A percentile compares a stretch with the other conserved stretches of the same genome.
phyloP scores from a whole-genome alignment of 129 eudicot species.

The Tanacetum coccineum region DNA sequence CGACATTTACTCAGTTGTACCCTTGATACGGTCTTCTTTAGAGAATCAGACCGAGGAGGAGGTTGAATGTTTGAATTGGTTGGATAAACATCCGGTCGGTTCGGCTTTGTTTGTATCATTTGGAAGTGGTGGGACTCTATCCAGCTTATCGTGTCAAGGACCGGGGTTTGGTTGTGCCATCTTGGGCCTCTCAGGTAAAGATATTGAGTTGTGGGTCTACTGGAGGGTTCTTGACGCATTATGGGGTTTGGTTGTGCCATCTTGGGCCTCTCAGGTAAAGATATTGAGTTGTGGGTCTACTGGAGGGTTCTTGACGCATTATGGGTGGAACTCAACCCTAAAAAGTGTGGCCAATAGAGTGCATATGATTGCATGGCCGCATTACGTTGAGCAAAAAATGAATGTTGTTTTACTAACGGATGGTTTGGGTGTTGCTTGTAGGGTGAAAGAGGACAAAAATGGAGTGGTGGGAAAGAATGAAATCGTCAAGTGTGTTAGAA shows the following conservation, averaged over 20 bases:
- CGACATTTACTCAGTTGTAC: slow-evolving; percentile 44
- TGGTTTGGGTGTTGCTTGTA: slow-evolving; percentile 22
- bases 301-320: too few relatives aligned
- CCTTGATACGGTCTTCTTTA: slow-evolving; percentile 32
- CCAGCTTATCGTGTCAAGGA: too few relatives aligned
- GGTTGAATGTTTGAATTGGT: slow-evolving; percentile 41
- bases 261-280: slow-evolving; percentile 30
- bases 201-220: slow-evolving; percentile 18
- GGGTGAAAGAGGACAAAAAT: slow-evolving; percentile 26
- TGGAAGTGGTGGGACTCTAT: slow-evolving; percentile 58
- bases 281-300: slow-evolving; percentile 18
- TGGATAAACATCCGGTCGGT: slow-evolving; percentile 40
- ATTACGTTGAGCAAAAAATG: slow-evolving; percentile 38
- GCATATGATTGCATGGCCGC: slow-evolving; percentile 42
- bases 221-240: too few relatives aligned
- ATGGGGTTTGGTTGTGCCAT: slow-evolving; percentile 24
- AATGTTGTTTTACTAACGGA: slow-evolving; percentile 23
- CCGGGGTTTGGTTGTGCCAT: slow-evolving; percentile 24
- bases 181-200: slow-evolving; percentile 30
- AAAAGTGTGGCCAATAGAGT: slow-evolving; percentile 40
- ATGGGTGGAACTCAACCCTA: slow-evolving; percentile 40
- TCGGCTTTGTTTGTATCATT: slow-evolving; percentile 48
- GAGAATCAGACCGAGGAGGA: not conserved
- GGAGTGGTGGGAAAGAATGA: slow-evolving; percentile 42
- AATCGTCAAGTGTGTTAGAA: slow-evolving; percentile 14